phyloP scores from a whole-genome alignment of 78 protist species.

The Chrysochromulina parva region DNA sequence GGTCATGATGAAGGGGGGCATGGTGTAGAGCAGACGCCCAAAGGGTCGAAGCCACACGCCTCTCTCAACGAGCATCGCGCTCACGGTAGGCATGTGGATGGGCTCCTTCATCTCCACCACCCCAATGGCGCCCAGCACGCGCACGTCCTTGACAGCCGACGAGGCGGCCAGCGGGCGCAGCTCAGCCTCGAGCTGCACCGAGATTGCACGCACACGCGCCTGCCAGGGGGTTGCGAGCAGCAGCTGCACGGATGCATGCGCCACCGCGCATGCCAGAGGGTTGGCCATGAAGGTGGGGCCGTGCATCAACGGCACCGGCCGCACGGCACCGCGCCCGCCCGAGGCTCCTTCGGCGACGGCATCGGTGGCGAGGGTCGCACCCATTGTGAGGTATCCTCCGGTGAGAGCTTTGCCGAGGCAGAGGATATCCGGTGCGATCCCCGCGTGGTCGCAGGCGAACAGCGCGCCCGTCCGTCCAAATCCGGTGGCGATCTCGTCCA shows the following conservation, averaged over 20 bases:
- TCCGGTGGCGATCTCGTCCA: slow-evolving; percentile 76
- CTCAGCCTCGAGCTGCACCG: background rate
- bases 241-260: background rate
- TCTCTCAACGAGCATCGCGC: background rate
- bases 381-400: background rate
- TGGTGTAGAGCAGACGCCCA: slow-evolving; percentile 21
- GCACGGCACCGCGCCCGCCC: background rate
- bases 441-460: slow-evolving; percentile 67
- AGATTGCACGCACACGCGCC: background rate
- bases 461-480: slow-evolving; percentile 75
- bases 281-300: slow-evolving; percentile 21
- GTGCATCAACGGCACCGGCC: slow-evolving; percentile 14
- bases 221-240: background rate
- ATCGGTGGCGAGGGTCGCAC: slow-evolving; percentile 4
- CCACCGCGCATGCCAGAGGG: slow-evolving; percentile 16
- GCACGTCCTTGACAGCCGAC: slow-evolving; percentile 4
- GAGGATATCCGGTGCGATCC: slow-evolving; percentile 59
- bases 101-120: slow-evolving; percentile 22
- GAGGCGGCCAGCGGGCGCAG: background rate
- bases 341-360: background rate
- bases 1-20: slow-evolving; percentile 33
- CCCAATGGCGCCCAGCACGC: slow-evolving; percentile 46
- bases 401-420: slow-evolving; percentile 48
- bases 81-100: background rate
- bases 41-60: slow-evolving; percentile 50